A percentile compares a stretch with the other conserved stretches of the same genome.
These are phyloP conservation scores for Picochlorum costavermella DNA, from an alignment of 139 green algal species.

Conservation along the genomic window DNA sequence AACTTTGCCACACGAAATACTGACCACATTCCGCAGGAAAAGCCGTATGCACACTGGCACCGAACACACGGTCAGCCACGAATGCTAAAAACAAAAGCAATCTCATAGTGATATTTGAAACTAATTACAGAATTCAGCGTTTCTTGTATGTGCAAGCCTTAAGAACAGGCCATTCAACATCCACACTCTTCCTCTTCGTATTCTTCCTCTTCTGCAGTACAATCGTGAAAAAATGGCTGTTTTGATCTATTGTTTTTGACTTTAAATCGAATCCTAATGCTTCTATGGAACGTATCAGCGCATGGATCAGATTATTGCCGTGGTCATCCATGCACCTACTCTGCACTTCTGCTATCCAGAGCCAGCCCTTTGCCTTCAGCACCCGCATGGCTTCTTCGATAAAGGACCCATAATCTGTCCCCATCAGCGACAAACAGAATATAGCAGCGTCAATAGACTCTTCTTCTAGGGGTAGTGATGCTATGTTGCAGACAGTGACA, in stretches of 20 bases:
- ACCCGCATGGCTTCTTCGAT: constrained; percentile 77
- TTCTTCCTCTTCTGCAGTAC: constrained; percentile 41
- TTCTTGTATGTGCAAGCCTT: constrained; percentile 32
- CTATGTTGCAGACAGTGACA: constrained; percentile 93
- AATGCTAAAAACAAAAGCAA: neutral
- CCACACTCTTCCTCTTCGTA: neutral
- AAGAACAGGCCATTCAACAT: constrained; percentile 16
- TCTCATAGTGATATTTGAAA: neutral
- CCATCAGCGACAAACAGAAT: constrained; percentile 96
- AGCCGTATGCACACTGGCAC: constrained; percentile 35
- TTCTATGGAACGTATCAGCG: constrained; percentile 48
- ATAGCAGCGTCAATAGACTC: constrained; percentile 71
- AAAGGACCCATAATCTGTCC: constrained; percentile 79
- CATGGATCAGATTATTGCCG: constrained; percentile 29
- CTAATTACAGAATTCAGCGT: constrained; percentile 3
- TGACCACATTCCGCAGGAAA: constrained; percentile 54
- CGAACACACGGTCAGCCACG: neutral
- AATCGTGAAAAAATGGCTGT: constrained; percentile 72
- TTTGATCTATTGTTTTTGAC: constrained; percentile 38
- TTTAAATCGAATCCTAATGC: constrained; percentile 50
- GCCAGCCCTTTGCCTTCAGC: constrained; percentile 53
- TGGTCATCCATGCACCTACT: constrained; percentile 28
- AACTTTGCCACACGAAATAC: constrained; percentile 65
- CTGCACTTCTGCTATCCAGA: constrained; percentile 94
- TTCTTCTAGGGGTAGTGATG: constrained; percentile 32